Evolutionary conservation across 805 yeast genomes (phyloP), one percentile per base, ranked within the genome.

Genomic region (Isabelozyma gotoi): DNA sequence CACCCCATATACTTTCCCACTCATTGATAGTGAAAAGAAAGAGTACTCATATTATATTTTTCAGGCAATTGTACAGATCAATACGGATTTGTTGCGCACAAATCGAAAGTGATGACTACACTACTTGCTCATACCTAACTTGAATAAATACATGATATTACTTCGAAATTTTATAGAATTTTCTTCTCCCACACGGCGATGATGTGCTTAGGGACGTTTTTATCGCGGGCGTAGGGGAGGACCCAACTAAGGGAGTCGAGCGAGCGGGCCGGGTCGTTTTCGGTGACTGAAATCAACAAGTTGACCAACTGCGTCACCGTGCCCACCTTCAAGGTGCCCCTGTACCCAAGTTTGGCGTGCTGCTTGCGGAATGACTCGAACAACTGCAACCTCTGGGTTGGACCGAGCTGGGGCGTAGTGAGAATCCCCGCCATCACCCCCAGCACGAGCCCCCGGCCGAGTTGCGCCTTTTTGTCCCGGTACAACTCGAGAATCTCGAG

Each of bases 1-100:
- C 21, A 86, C 87, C 36, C 94, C 94, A 52, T 71, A 83, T 3
- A 56, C 42, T 42, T 46, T 47, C 11, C 42, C 19, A 45, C 50
- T 56, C 64, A 59, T 61, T 14, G 10, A 17, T 39, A 24, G 29
- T 24, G 29, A 24, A n/a, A 3, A n/a, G 29, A 24, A 4, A 2
- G 29, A 24, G 29, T n/a, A n/a, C n/a, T n/a, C n/a, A n/a, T n/a
- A n/a, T n/a, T n/a, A n/a, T n/a, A n/a, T 24, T 24, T 24, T 24
- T 24, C 12, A 24, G 29, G n/a, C n/a, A 24, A 5, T 4, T 24
- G 29, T 24, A 24, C 29, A n/a, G n/a, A n/a, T n/a, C n/a, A n/a
- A n/a, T n/a, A n/a, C n/a, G n/a, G n/a, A n/a, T n/a, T n/a, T n/a
- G n/a, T n/a, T n/a, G n/a, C n/a, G n/a, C n/a, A n/a, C n/a, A n/a